Conservation (phyloP, 768 basidiomycete genomes). For the Nidula microcarpa region DNA sequence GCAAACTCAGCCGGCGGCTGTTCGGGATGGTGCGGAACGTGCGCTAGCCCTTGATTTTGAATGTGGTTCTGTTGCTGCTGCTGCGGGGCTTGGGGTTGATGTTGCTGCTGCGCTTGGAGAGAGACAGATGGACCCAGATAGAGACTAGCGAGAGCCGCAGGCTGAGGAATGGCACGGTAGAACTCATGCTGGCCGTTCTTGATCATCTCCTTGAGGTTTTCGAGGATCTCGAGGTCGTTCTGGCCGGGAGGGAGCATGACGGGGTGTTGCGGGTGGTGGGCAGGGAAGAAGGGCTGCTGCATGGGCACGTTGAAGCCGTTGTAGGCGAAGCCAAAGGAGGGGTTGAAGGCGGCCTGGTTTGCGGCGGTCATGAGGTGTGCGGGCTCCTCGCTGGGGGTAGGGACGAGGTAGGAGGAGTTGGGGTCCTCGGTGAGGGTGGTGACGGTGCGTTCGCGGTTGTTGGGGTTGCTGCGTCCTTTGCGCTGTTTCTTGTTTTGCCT, state of each 20-base stretch:
- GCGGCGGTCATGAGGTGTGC: conserved; percentile 19
- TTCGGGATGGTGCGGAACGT: background rate
- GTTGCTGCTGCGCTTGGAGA: conserved; percentile 5
- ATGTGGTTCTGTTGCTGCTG: background rate
- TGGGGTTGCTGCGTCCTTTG: conserved; percentile 49
- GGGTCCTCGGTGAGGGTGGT: conserved; percentile 63
- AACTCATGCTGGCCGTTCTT: conserved; percentile 70
- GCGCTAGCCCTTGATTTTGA: too few species aligned
- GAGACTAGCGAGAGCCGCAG: conserved; percentile 57
- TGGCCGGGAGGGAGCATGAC: conserved; percentile 47
- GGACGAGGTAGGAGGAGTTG: conserved; percentile 48
- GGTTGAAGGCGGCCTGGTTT: conserved; percentile 23
- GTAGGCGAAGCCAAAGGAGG: conserved; percentile 34
- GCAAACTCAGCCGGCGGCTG: background rate
- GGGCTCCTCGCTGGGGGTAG: conserved; percentile 49
- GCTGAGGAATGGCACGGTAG: conserved; percentile 65
- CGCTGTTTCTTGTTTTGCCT: conserved; percentile 60
- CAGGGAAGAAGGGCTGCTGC: conserved; percentile 21
- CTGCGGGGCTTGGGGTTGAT: background rate
- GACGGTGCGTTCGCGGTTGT: conserved; percentile 64
- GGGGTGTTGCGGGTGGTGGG: conserved; percentile 7
- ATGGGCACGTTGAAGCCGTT: conserved; percentile 26
- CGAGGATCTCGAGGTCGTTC: conserved; percentile 69
- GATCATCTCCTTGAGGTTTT: conserved; percentile 72
- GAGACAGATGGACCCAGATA: conserved; percentile 52